Evolutionary conservation across 2,329 filamentous ascomycete genomes (phyloP), one percentile per base, ranked within the genome.

Genomic region (Fusarium devonianum): DNA sequence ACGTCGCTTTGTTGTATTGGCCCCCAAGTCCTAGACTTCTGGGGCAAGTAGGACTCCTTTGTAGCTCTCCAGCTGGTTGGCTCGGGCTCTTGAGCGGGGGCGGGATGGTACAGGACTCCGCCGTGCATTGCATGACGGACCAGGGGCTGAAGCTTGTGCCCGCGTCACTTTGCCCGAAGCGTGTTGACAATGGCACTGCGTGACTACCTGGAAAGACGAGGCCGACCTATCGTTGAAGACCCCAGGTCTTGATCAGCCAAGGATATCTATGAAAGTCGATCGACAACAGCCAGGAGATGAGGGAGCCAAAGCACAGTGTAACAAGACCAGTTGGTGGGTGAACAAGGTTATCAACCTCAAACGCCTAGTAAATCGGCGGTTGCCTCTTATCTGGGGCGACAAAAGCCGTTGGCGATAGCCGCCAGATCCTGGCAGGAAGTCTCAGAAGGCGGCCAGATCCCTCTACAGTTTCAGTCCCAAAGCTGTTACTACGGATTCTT

Each of bases 401-500:
- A 40, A 48, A 23, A 43, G 32, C 30, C 29, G 36, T 58, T 60
- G 48, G 40, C 23, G 36, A 46, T 41, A 57, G 40, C 44, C 37
- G 21, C 45, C 41, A 46, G 28, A 54, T 50, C 56, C 56, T 44
- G 42, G 48, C 18, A 36, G 41, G 29, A 49, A 49, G 60, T 58
- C 40, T 44, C 25, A 30, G 34, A 14, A 21, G 28, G 33, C 49
- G 29, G 11, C 14, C 28, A 53, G 41, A 60, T 57, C 36, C 52
- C 45, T 37, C 22, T 58, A 61, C 48, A 56, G 58, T 64, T 63
- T 65, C 63, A 64, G 56, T 49, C 56, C 48, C 49, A 45, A 54
- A 38, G 50, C 58, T 50, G n/a, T n/a, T n/a, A 6, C 21, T 26
- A 62, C 53, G 62, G 48, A 58, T 36, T 30, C 42, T 44, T 28